Base-by-base conservation (phyloP, 2,329 filamentous ascomycete species). In the Orbilia quercus region DNA sequence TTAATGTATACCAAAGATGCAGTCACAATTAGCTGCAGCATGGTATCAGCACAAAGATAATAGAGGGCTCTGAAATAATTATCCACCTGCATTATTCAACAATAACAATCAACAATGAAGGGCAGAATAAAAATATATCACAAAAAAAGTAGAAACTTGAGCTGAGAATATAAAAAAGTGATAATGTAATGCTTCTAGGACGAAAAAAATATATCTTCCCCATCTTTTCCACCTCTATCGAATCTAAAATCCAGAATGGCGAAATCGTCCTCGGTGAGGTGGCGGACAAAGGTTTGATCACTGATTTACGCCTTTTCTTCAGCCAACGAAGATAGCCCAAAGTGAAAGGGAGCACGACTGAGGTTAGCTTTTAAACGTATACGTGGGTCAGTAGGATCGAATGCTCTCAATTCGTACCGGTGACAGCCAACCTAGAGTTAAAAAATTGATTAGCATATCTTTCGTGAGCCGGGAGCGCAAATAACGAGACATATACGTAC, bases 401-500 rank as follows among this genome's bases (percentile, higher is more conserved):
- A 63, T 51, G 79, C 42, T 77, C 45, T 69, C 54, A 74, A 57
- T 67, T 67, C 62, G 70, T 74, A 66, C 70, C 70, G 50, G 70
- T 74, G 50, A 74, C 70, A 64, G 70, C 70, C 62, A 74, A 25
- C 23, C 70, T 74, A 63, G 23, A 51, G 2, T 14, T 22, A 34
- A 11, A 54, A 14, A 12, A 11, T 25, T n/a, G n/a, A 20, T 48
- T 64, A 25, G 47, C 22, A 20, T 22, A n/a, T 60, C n/a, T 36
- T n/a, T 25, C 23, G 18, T 28, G 16, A 14, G 47, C 11, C 7
- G 2, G 16, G 22, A 5, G 48, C 50, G 12, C 23, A 28, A 23
- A 3, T 7, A 18, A 22, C 2, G 14, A 48, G n/a, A 11, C 6
- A 0, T 11, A 18, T 48, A 85, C 89, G 82, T 85, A 93, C 91